These are phyloP conservation scores for Entelexis sorbosivorans DNA, from an alignment of 1,139 yeast species.

Conservation along the genomic window DNA sequence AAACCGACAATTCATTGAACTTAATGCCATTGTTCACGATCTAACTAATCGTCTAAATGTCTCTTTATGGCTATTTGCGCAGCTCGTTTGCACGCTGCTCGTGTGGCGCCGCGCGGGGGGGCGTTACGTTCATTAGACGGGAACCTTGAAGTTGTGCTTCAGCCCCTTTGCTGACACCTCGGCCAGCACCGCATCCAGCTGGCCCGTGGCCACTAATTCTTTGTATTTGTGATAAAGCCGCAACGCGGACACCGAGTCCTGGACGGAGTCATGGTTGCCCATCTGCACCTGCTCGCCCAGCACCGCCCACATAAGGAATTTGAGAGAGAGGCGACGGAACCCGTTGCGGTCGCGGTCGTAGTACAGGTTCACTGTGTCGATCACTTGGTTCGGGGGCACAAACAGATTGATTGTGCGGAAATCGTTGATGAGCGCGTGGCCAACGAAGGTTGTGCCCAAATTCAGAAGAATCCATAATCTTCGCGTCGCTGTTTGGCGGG, in stretches of 20 bases:
- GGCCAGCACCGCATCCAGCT: slow-evolving; percentile 50
- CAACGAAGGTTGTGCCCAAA: slow-evolving; percentile 84
- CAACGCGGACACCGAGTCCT: slow-evolving; percentile 86
- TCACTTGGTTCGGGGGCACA: slow-evolving; percentile 72
- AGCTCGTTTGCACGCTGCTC: too few relatives aligned
- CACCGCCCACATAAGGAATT: slow-evolving; percentile 74
- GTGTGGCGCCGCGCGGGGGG: too few relatives aligned
- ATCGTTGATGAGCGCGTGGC: slow-evolving; percentile 87
- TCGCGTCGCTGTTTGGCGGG: slow-evolving; percentile 74
- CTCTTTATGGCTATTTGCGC: too few relatives aligned
- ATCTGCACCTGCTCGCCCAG: slow-evolving; percentile 70
- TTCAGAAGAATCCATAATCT: slow-evolving; percentile 80
- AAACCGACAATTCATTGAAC: background rate
- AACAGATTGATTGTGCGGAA: slow-evolving; percentile 86
- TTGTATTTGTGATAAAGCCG: slow-evolving; percentile 61
- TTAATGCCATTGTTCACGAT: background rate
- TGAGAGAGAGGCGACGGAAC: slow-evolving; percentile 62
- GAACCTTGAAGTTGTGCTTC: slow-evolving; percentile 47
- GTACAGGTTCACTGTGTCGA: slow-evolving; percentile 79
- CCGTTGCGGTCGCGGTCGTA: slow-evolving; percentile 53
- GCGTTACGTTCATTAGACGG: slow-evolving; percentile 30
- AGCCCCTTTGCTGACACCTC: slow-evolving; percentile 71
- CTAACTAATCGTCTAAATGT: background rate
- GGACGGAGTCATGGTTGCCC: slow-evolving; percentile 93
- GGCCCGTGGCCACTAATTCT: slow-evolving; percentile 47